Conservation (phyloP, 2,329 filamentous ascomycete species). For the Penicillium sp. region DNA sequence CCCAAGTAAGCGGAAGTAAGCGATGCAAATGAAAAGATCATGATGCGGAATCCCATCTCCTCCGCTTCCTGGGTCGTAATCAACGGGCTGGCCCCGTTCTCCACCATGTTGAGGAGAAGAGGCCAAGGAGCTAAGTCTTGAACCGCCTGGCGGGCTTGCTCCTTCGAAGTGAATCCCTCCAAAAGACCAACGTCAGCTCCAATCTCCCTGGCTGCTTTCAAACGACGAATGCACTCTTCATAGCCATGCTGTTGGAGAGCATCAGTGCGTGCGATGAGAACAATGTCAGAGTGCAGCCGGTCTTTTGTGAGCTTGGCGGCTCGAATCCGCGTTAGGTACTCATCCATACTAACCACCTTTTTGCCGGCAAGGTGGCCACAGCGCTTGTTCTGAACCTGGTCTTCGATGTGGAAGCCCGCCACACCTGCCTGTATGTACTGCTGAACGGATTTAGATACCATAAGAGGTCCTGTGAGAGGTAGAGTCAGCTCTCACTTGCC, state of each 20-base stretch:
- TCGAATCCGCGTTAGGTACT: constrained; percentile 36
- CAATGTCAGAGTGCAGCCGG: constrained; percentile 38
- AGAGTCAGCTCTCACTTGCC: constrained; percentile 29
- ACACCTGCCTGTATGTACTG: constrained; percentile 54
- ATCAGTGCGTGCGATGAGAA: constrained; percentile 46
- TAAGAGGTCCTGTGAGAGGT: constrained; percentile 26
- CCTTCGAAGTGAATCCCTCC: constrained; percentile 41
- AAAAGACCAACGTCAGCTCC: constrained; percentile 43
- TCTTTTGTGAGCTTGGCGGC: constrained; percentile 37
- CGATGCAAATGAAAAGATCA: not conserved
- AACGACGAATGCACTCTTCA: constrained; percentile 39
- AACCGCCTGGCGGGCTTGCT: constrained; percentile 35
- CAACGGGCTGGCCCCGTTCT: constrained; percentile 40
- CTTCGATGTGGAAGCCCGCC: constrained; percentile 58
- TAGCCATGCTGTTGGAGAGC: constrained; percentile 39
- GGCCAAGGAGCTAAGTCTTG: constrained; percentile 40
- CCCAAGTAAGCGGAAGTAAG: constrained; percentile 38
- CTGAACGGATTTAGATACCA: constrained; percentile 49
- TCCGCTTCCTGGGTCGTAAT: constrained; percentile 39
- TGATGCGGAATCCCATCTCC: constrained; percentile 42
- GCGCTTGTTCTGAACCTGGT: constrained; percentile 50
- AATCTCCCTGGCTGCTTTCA: constrained; percentile 38
- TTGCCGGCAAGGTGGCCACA: constrained; percentile 43
- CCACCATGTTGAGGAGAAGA: constrained; percentile 46
- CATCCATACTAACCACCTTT: constrained; percentile 36